A percentile compares a stretch with the other conserved stretches of the same genome.
phyloP scores from a whole-genome alignment of 768 basidiomycete genomes.

The Hericium coralloides region DNA sequence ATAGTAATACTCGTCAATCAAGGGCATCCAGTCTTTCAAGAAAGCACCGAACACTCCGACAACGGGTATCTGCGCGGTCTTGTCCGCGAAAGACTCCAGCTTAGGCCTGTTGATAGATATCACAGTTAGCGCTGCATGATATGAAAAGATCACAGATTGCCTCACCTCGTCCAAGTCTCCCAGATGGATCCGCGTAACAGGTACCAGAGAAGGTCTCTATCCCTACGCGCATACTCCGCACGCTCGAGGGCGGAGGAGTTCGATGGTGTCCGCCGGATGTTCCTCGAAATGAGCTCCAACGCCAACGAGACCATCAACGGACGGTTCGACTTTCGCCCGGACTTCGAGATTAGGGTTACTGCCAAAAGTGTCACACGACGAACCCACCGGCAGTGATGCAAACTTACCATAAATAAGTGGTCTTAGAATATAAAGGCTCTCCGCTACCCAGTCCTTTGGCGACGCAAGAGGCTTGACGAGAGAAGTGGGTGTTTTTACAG shows the following conservation, averaged over 20 bases:
- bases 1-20: conserved; percentile 88
- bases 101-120: conserved; percentile 48
- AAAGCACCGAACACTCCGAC: conserved; percentile 63
- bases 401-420: conserved; percentile 69
- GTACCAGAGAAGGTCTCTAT: conserved; percentile 78
- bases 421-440: conserved; percentile 59
- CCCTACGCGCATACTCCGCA: conserved; percentile 73
- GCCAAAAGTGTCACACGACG: background rate
- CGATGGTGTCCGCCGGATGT: conserved; percentile 58
- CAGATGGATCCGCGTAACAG: conserved; percentile 82
- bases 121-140: background rate
- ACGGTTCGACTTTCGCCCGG: conserved; percentile 38
- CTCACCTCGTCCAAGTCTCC: conserved; percentile 65
- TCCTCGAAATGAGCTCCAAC: conserved; percentile 68
- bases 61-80: conserved; percentile 47
- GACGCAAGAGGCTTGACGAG: conserved; percentile 54
- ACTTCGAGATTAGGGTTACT: conserved; percentile 30
- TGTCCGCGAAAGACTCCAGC: conserved; percentile 52
- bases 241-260: conserved; percentile 58
- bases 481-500: conserved; percentile 62
- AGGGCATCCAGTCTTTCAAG: conserved; percentile 77
- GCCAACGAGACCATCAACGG: conserved; percentile 57
- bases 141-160: background rate
- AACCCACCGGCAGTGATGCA: background rate
- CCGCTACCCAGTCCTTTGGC: conserved; percentile 67